Evolutionary conservation across 225 moss, liverwort and hornwort genomes (phyloP).

Genomic region (Asterella californica): DNA sequence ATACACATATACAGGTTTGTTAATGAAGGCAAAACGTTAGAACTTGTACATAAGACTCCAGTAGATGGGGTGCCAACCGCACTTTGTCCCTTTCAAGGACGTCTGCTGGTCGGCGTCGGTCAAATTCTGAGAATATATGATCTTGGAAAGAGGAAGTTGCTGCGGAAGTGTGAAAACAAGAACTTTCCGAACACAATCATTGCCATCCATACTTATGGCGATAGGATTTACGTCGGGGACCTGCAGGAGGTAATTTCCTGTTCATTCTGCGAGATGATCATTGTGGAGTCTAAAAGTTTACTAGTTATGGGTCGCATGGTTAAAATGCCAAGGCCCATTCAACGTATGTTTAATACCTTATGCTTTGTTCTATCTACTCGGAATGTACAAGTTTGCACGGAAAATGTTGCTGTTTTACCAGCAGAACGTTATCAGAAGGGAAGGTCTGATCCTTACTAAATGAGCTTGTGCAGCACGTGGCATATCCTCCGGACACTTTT

Average conservation of each 20-base stretch:
- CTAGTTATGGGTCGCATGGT: no score
- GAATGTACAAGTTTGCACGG: no score
- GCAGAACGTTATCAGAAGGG: no score
- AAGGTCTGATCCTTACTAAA: no score
- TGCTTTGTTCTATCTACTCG: no score
- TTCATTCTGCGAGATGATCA: not conserved
- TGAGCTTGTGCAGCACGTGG: no score
- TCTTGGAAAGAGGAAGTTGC: constrained; percentile 88
- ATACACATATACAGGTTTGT: constrained; percentile 91
- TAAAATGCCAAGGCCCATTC: no score
- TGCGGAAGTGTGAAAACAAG: constrained; percentile 97
- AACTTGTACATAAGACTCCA: constrained; percentile 94
- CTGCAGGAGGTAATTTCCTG: constrained; percentile 70
- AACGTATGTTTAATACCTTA: no score
- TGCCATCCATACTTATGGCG: constrained; percentile 96
- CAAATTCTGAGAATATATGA: constrained; percentile 94
- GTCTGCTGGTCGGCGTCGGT: constrained; percentile 90
- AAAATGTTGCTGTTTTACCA: no score
- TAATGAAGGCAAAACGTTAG: constrained; percentile 77
- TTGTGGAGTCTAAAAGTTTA: no score
- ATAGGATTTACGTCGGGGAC: constrained; percentile 98
- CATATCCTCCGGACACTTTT: not conserved
- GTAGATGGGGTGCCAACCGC: constrained; percentile 99
- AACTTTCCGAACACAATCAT: constrained; percentile 96
- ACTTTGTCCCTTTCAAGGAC: constrained; percentile 95